Conservation (phyloP, 108 stramenopile species). For the Fragilaria crotonensis region DNA sequence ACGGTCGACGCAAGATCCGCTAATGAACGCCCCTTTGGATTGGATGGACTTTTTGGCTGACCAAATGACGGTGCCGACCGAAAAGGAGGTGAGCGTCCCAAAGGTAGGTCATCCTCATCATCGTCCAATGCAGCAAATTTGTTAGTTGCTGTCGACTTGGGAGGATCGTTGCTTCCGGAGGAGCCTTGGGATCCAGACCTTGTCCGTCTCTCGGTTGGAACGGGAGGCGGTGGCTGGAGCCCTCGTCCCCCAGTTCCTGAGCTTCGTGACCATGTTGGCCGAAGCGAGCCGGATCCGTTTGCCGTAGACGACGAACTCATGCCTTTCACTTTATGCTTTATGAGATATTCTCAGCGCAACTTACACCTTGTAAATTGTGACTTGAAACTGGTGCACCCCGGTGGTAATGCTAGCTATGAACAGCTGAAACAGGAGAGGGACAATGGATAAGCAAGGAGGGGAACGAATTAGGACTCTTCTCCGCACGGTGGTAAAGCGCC, state of each 20-base stretch:
- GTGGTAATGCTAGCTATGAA: no score
- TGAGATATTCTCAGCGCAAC: no score
- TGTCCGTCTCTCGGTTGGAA: conserved; percentile 20
- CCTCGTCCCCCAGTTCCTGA: conserved; percentile 29
- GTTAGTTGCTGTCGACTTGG: conserved; percentile 13
- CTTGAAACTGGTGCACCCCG: no score
- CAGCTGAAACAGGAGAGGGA: no score
- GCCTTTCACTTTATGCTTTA: no score
- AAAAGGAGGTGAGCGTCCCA: conserved; percentile 13
- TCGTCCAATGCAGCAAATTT: conserved; percentile 46
- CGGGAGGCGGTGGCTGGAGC: conserved; percentile 77
- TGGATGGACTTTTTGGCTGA: conserved; percentile 18
- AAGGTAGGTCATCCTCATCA: conserved; percentile 28
- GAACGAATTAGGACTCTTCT: no score
- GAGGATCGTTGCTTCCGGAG: neutral
- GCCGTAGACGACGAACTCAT: no score
- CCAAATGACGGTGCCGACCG: conserved; percentile 32
- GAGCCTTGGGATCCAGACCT: conserved; percentile 12
- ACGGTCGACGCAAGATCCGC: conserved; percentile 48
- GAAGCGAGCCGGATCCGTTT: no score
- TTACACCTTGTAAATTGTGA: no score
- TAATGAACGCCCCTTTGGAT: conserved; percentile 38
- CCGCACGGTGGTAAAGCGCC: no score
- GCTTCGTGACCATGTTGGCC: conserved; percentile 3
- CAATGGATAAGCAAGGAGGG: no score